Base-by-base conservation (phyloP, 352 stramenopile species). In the Phytophthora rubi region DNA sequence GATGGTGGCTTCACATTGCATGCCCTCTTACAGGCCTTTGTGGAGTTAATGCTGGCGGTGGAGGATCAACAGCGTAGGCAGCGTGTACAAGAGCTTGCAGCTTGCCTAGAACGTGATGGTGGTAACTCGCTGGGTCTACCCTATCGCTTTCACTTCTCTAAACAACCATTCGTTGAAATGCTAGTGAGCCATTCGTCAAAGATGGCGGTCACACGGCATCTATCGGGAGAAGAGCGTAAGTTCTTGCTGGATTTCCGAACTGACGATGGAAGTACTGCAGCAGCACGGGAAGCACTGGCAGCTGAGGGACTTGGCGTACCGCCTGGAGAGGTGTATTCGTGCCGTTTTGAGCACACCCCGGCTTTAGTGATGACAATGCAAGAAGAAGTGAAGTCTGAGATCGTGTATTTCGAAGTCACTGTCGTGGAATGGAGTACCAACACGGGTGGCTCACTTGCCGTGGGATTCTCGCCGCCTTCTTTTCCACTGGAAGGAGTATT, bases 361-460 rank as follows among this genome's bases (percentile, higher is more conserved):
- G 79, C 82, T 65, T 67, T 95, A 2, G 65, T 92, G 30, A 89
- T 93, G 71, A 86, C 79, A 8, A 81, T 95, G 70, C 80, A 85
- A 33, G 76, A 91, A 48, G 61, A 86, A 13, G 37, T 92, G 12
- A 93, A 95, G 53, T 85, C 89, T 37, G 82, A 91, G 56, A 79
- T 95, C 53, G 70, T 93, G 30, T 96, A 96, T 57, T 95, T 91
- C 61, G 89, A 96, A 65, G 74, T 95, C 12, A 89, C 82, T 1
- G 68, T 96, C 0, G 48, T 90, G 2, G 87, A 95, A 39, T 91
- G 86, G 85, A 83, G 62, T 35, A 33, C 62, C 12, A 72, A 57
- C 30, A 62, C 71, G 10, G 65, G 61, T 45, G 76, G 75, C 0
- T 66, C 80, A 2, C 65, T 93, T 13, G 75, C 72, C 0, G 75